Evolutionary conservation across 495 filamentous ascomycete species (phyloP), one percentile per base, ranked within the genome.

Genomic region (Aspergillus nidulans): DNA sequence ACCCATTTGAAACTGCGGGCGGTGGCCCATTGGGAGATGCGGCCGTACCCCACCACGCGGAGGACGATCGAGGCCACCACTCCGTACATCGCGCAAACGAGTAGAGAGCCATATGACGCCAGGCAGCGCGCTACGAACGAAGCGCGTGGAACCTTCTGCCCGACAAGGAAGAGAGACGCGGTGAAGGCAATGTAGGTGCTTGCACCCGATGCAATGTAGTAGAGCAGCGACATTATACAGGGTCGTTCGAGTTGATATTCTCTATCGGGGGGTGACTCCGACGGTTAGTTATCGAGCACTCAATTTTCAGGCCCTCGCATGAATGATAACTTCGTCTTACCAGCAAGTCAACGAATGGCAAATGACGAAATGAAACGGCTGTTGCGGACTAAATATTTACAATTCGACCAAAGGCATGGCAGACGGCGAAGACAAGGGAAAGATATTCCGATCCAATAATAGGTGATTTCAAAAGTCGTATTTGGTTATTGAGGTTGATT

Each of bases 21-120:
- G 4, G 84, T 84, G 23, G 90, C 84, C 88, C 90, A 96, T 77
- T 97, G 94, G 36, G 88, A 83, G 55, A 90, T 80, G 52, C 87
- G 84, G 53, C 81, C 82, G 59, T 85, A 80, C 46, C 90, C 91
- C 34, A 84, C 63, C 15, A 87, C 64, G 30, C 89, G 85, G 30
- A 98, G 76, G 39, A 81, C 56, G 51, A 92, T 81, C 15, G 87
- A 90, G 19, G 83, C 85, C 48, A 88, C 26, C 49, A 90, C 87
- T 51, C 95, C 94, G 72, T 92, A 96, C 46, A 70, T 66, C 9
- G 92, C 86, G 72, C 82, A 83, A 20, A 75, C 40, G 45, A 77
- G 57, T 16, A 96, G 72, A 24, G 81, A 79, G 58, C 85, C 67
- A 68, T 91, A 91, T 30, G 84, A 80, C 32, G 87, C 85, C 48